Evolutionary conservation across 768 basidiomycete genomes (phyloP), one percentile per base, ranked within the genome.

Genomic region (Phaeolepiota aurea): DNA sequence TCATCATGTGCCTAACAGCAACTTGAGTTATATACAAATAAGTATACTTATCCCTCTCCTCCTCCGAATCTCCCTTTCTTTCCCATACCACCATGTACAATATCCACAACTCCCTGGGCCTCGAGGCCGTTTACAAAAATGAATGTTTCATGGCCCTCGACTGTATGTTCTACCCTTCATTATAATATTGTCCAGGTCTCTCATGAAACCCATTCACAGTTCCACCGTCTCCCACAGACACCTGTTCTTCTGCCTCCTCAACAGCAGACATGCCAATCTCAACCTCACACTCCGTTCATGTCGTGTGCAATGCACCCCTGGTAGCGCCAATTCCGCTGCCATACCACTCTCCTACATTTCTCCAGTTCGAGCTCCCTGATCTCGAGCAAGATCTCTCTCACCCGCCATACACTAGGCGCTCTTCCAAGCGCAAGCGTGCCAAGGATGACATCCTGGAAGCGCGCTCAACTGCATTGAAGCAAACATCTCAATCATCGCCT

Each of bases 321-420:
- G 61, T 82, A 45, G 80, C 79, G 0, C 81, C 82, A 10, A 74
- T 73, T 18, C 81, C 81, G 0, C 72, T 82, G 25, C 82, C 81
- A 1, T 82, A 77, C 58, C 77, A 79, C 41, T 78, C 79, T 7
- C 81, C 81, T 19, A 74, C 72, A 0, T 81, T 82, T 55, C 74
- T 83, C 41, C 76, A 80, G 40, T 82, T 79, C 54, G 76, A 79
- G 42, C 62, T 71, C 16, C 82, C 82, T 0, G 80, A 81, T 59
- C 61, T 75, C 5, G 79, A 81, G 58, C 76, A 81, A 52, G 79
- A 83, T 53, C 71, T 82, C 31, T 82, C 82, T 0, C 74, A 74
- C 47, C 77, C 82, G 4, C 82, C 81, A 0, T 82, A 82, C 64
- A 78, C 53, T 43, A 54, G 42, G 38, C 52, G 42, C 37, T 40